Percentiles rank a stretch among this genome's conserved stretches.
Evolutionary conservation across 106 monocot genomes (phyloP).

Genomic region (Allium cepa): DNA sequence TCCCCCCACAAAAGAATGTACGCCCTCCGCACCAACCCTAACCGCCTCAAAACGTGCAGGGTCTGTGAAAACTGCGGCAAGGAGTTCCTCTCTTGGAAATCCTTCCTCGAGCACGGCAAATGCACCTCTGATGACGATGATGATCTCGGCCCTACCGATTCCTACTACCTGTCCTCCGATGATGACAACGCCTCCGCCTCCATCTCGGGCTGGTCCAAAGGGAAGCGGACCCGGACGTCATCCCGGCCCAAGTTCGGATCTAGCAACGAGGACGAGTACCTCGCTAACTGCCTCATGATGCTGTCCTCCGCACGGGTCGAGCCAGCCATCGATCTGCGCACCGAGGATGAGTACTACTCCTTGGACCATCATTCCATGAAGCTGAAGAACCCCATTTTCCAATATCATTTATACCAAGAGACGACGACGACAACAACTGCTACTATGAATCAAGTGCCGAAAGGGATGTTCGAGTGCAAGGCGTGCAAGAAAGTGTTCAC

Average conservation of each 20-base stretch:
- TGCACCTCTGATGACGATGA: slow-evolving; percentile 30
- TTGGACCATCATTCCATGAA: slow-evolving; percentile 20
- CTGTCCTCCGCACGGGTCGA: slow-evolving; percentile 47
- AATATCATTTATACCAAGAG: not conserved
- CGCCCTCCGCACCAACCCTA: slow-evolving; percentile 52
- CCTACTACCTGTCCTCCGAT: slow-evolving; percentile 10
- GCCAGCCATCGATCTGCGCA: not conserved
- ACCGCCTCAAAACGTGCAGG: slow-evolving; percentile 28
- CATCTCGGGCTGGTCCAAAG: slow-evolving; percentile 31
- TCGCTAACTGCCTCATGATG: slow-evolving; percentile 65
- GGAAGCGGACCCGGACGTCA: slow-evolving; percentile 45
- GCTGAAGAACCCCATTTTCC: slow-evolving; percentile 48
- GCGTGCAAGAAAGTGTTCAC: slow-evolving; percentile 60
- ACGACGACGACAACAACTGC: not conserved
- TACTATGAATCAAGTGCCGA: not conserved
- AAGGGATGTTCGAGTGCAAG: slow-evolving; percentile 56
- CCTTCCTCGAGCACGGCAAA: slow-evolving; percentile 54
- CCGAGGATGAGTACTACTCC: slow-evolving; percentile 33
- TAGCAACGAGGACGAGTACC: slow-evolving; percentile 63
- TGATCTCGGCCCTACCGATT: slow-evolving; percentile 1
- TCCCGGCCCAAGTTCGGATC: slow-evolving; percentile 1
- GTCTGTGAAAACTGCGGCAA: slow-evolving; percentile 56
- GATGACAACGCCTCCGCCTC: slow-evolving; percentile 7
- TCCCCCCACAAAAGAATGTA: slow-evolving; percentile 31
- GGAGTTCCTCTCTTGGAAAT: slow-evolving; percentile 69